These are phyloP conservation scores for Botryotinia calthae DNA, from an alignment of 2,329 filamentous ascomycete species.

Conservation along the genomic window DNA sequence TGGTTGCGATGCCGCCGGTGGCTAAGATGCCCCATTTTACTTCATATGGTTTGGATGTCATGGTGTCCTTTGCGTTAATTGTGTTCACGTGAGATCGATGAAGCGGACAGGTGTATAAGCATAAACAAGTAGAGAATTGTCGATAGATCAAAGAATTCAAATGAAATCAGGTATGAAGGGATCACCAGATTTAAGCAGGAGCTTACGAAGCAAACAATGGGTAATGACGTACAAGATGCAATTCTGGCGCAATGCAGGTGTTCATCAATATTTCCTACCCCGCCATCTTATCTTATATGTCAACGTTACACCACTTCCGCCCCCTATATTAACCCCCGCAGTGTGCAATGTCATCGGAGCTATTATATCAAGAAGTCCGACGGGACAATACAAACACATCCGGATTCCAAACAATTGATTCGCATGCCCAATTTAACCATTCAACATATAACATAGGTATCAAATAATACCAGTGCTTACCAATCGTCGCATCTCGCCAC, in stretches of 20 bases:
- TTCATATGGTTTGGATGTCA: constrained; percentile 34
- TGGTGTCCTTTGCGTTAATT: constrained; percentile 20
- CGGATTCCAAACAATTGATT: background rate
- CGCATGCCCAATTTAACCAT: background rate
- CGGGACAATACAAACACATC: background rate
- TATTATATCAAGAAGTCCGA: background rate
- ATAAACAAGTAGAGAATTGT: background rate
- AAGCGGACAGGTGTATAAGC: background rate
- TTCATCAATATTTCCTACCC: constrained; percentile 1
- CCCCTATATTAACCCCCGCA: background rate
- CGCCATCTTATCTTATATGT: background rate
- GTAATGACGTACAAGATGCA: constrained; percentile 1
- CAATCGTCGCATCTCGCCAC: background rate
- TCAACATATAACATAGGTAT: background rate
- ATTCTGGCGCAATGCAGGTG: background rate
- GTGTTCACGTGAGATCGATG: background rate
- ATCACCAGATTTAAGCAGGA: too few species aligned
- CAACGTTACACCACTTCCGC: background rate
- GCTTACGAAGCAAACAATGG: background rate
- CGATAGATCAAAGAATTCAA: background rate
- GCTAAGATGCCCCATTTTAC: constrained; percentile 40
- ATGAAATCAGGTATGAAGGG: background rate
- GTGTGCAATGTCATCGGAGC: background rate
- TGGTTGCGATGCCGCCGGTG: constrained; percentile 41
- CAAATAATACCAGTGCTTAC: background rate